Base-by-base conservation (phyloP, 495 filamentous ascomycete genomes). In the Aspergillus nanangensis region DNA sequence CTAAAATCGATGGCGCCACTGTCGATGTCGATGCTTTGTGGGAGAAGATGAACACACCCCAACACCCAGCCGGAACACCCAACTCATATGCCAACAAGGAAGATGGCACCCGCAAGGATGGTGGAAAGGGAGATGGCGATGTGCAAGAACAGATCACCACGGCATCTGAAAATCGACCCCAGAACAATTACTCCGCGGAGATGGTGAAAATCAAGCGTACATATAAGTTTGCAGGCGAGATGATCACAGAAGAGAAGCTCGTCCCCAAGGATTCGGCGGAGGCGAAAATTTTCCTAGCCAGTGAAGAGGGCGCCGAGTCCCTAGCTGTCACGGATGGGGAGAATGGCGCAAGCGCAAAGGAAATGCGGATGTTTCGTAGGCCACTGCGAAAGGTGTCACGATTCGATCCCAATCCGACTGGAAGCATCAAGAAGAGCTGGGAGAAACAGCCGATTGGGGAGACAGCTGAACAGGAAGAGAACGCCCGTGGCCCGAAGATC, bases 1-100 rank as follows among this genome's bases (percentile, higher is more conserved):
- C 79, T 5, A 74, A 67, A 42, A 80, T 74, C 33, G 82, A 82
- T 4, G 84, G 81, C 3, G 83, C 85, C 8, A 95, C 91, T 9
- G 69, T 93, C 38, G 87, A 98, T 58, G 87, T 98, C n/a, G 85
- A 97, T 48, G 81, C 81, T 9, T 56, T 97, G 13, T 98, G 93
- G 93, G 78, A 76, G 22, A 76, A 80, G 54, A 88, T 98, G 87
- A 83, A 78, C 18, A 67, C 77, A n/a, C 7, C 57, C 68, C 9
- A 56, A 59, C n/a, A 49, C 40, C 15, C 38, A 53, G 0, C 8
- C 19, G 58, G 56, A 18, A 18, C 49, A 17, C 41, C 43, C 33
- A 46, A 49, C 17, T 48, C 47, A 3, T 50, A 58, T 29, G 53
- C 39, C 3, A 34, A 54, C 24, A 40, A 53, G 10, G 44, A 58